Conservation (phyloP, 2,329 filamentous ascomycete genomes). For the Rhytidhysteron rufulum region DNA sequence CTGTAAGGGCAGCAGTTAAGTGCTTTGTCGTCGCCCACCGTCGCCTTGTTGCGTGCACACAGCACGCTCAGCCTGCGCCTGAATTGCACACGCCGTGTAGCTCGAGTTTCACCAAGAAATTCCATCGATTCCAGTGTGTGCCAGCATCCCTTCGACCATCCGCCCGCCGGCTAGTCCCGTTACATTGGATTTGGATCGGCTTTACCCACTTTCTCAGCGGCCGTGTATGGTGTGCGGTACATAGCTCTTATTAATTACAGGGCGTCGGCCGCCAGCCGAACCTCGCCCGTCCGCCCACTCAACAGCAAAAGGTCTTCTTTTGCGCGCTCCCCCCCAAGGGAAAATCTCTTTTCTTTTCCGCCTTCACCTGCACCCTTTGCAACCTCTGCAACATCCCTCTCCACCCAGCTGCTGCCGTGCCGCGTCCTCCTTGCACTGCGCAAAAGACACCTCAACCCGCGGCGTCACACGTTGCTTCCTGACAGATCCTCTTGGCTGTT, state of each 20-base stretch:
- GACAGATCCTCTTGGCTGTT: slow-evolving; percentile 3
- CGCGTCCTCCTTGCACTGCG: slow-evolving; percentile 1
- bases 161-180: background rate
- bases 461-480: slow-evolving; percentile 1
- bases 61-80: background rate
- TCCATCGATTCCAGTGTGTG: background rate
- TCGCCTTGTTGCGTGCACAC: background rate
- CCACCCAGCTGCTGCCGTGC: background rate
- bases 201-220: background rate
- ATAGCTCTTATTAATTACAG: background rate
- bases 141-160: background rate
- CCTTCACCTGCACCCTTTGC: slow-evolving; percentile 3
- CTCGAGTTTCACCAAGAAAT: background rate
- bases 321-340: slow-evolving; percentile 3
- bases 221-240: background rate
- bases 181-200: slow-evolving; percentile 3
- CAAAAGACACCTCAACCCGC: background rate
- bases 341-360: slow-evolving; percentile 1
- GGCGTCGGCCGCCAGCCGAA: background rate
- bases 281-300: slow-evolving; percentile 1
- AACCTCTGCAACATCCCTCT: slow-evolving; percentile 1
- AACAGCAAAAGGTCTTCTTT: no score
- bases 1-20: no score
- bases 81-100: background rate
- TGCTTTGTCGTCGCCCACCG: background rate